Conservation (phyloP, 768 basidiomycete species). For the Leccinum barrowsii region DNA sequence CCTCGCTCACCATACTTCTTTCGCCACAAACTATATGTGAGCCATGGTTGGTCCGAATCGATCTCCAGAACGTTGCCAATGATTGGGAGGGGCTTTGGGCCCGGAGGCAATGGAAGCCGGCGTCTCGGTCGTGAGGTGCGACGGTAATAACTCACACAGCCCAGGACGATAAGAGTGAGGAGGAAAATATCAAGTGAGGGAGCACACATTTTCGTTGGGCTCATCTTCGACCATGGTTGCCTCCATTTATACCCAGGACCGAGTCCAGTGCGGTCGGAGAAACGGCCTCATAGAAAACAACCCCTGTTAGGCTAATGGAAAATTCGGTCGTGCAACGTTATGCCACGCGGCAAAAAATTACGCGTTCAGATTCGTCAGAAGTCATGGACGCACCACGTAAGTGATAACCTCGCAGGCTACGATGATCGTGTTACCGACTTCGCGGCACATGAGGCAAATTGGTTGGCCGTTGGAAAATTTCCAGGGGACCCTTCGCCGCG, state of each 20-base stretch:
- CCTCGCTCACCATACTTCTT: conserved; percentile 25
- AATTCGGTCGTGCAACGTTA: conserved; percentile 1
- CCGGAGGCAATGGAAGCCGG: conserved; percentile 18
- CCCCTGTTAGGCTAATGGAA: conserved; percentile 9
- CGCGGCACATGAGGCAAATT: conserved; percentile 6
- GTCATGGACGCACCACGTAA: conserved; percentile 23
- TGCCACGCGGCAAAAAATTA: conserved; percentile 11
- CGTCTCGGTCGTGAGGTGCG: conserved; percentile 7
- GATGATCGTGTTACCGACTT: conserved; percentile 20
- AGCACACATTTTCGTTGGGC: conserved; percentile 11
- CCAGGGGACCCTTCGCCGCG: conserved; percentile 21
- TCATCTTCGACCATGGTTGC: not conserved
- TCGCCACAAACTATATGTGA: conserved; percentile 28
- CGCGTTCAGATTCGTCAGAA: conserved; percentile 9
- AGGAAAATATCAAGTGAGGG: conserved; percentile 5
- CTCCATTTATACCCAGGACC: conserved; percentile 14
- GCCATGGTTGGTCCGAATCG: conserved; percentile 21
- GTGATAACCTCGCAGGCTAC: conserved; percentile 16
- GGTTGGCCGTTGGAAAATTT: conserved; percentile 10
- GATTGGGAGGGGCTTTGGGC: conserved; percentile 21
- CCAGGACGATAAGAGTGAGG: conserved; percentile 8
- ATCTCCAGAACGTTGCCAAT: conserved; percentile 26
- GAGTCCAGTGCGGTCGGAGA: not conserved
- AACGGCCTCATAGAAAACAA: conserved; percentile 4
- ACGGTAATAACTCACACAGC: conserved; percentile 9